Base-by-base conservation (phyloP, 352 stramenopile genomes). In the Pythium plurisporium region DNA sequence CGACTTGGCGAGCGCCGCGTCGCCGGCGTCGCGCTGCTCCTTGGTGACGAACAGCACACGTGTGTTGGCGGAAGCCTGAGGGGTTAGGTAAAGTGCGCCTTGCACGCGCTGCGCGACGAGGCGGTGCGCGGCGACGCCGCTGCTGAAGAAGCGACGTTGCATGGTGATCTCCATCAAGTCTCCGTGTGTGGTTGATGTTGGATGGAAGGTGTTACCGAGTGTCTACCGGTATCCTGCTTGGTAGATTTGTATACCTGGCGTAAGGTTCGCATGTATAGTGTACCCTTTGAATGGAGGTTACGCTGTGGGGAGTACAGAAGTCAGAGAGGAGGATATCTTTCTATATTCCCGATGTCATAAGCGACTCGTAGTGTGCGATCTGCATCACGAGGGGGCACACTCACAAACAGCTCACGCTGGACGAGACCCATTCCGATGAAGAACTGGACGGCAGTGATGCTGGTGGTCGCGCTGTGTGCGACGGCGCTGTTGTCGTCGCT, bases 41-140 rank as follows among this genome's bases (percentile, higher is more conserved):
- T 70, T 64, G 23, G 65, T 59, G 20, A 86, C 77, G 37, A 91
- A 89, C 33, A 91, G 44, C 23, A 91, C 76, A 48, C 73, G 76
- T 45, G 78, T 87, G 25, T 57, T 61, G 9, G 74, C 45, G 12
- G 55, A 0, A 19, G 62, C 41, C 5, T 26, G 27, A 2, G 50
- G 17, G 14, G 76, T 61, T 26, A 87, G 63, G 30, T 67, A 72
- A 14, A 91, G 37, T 15, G 71, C 51, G 10, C 50, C 49, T 59
- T 89, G 81, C 22, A 90, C 74, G 33, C 72, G 77, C 61, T 91
- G 75, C 70, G 91, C 71, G 49, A 90, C 70, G 64, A 90, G 54
- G 25, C 68, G 63, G 55, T 80, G 75, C 14, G 79, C 76, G 5
- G 73, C 41, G 17, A 49, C 48, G 36, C 27, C 60, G 22, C 65